Evolutionary conservation across 371 early-diverging fungal species (phyloP).

Genomic region (Apophysomyces trapeziformis): DNA sequence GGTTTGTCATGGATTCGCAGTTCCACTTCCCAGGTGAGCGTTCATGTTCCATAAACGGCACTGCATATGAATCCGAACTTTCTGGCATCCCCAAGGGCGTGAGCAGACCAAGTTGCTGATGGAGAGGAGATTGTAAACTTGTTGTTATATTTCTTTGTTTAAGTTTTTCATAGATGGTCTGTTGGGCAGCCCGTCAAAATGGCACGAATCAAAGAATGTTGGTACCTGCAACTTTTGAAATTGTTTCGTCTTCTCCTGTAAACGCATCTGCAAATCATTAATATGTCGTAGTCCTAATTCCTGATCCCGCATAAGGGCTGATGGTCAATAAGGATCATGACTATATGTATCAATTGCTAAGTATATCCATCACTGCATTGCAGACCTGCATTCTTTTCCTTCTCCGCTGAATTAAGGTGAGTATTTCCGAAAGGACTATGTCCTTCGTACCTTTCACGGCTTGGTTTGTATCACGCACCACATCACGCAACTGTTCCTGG

Average conservation of each 20-base stretch:
- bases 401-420: constrained; percentile 18
- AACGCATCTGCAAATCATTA: constrained; percentile 55
- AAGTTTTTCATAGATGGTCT: constrained; percentile 64
- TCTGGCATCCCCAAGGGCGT: background rate
- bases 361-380: background rate
- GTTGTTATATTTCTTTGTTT: constrained; percentile 53
- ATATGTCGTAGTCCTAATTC: constrained; percentile 60
- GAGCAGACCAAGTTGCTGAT: constrained; percentile 11
- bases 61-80: background rate
- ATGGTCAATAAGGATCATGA: background rate
- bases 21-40: background rate
- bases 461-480: constrained; percentile 55
- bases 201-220: background rate
- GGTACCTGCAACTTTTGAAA: constrained; percentile 69
- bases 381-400: constrained; percentile 33
- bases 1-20: background rate
- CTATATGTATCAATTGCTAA: background rate
- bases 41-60: background rate
- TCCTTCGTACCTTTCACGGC: constrained; percentile 52
- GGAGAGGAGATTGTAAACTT: constrained; percentile 23
- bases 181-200: constrained; percentile 5
- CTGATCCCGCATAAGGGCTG: constrained; percentile 48
- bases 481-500: constrained; percentile 53
- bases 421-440: background rate
- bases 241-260: constrained; percentile 70